Conservation (phyloP, 2,329 filamentous ascomycete species). For the Sordariomycetes sp. region DNA sequence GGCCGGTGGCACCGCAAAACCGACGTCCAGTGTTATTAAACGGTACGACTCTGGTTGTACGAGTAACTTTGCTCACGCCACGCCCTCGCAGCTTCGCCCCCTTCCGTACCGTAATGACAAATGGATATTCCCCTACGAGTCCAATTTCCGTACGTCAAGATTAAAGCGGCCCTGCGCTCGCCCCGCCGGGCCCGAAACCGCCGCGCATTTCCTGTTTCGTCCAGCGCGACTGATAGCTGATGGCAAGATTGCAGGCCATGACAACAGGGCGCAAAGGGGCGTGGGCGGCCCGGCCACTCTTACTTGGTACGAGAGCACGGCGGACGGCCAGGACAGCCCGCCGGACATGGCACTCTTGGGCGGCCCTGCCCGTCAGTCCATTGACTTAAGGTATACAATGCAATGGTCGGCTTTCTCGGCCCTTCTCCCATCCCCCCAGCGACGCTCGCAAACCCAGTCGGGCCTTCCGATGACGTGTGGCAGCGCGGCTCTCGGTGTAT, state of each 20-base stretch:
- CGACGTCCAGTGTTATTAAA: background rate
- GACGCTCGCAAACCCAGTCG: background rate
- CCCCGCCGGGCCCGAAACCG: too few relatives aligned
- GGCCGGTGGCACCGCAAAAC: background rate
- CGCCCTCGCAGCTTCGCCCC: background rate
- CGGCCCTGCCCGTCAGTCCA: background rate
- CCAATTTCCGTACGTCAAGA: too few relatives aligned
- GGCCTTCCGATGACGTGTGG: background rate
- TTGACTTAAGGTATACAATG: background rate
- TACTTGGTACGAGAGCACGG: too few relatives aligned
- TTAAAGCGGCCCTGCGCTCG: too few relatives aligned
- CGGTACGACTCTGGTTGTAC: background rate
- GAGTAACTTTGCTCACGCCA: background rate
- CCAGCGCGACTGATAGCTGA: too few relatives aligned
- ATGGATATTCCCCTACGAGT: background rate
- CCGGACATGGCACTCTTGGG: too few relatives aligned
- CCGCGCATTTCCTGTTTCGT: too few relatives aligned
- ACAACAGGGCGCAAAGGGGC: too few relatives aligned
- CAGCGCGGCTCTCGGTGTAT: background rate
- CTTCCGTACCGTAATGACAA: background rate
- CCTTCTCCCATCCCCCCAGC: background rate
- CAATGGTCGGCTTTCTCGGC: background rate
- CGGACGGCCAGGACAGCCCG: too few relatives aligned
- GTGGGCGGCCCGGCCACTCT: too few relatives aligned
- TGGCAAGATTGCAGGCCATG: too few relatives aligned